Percentiles rank a stretch among this genome's conserved stretches.
Conservation (phyloP, 208 protist genomes). For the Trypanosoma cruzi region DNA sequence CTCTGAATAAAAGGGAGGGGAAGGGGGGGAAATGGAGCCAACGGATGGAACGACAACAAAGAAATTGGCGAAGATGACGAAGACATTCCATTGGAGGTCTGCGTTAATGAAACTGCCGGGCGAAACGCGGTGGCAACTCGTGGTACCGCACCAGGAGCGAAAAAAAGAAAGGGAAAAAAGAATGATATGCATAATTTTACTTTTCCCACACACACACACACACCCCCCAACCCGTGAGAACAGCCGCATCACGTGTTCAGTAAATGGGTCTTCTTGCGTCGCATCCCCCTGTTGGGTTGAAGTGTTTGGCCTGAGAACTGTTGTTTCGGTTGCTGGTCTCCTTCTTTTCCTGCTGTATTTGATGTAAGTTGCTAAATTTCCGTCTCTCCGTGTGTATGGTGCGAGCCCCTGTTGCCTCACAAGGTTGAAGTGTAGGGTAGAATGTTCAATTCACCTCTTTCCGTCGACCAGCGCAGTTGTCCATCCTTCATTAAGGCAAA, state of each 20-base stretch:
- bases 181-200: no score
- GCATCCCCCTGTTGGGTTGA: not conserved
- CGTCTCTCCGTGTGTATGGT: not conserved
- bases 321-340: not conserved
- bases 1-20: no score
- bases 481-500: not conserved
- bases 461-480: slow-evolving; percentile 9
- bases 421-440: not conserved
- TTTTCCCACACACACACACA: no score
- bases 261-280: not conserved
- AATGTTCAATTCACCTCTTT: slow-evolving; percentile 16
- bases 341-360: not conserved
- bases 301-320: not conserved
- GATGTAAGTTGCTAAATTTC: not conserved
- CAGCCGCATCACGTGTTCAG: not conserved
- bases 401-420: not conserved
- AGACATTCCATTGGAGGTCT: no score
- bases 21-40: no score
- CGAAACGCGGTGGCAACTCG: no score
- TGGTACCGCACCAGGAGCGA: no score
- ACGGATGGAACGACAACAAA: no score
- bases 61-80: no score
- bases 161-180: no score
- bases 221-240: not conserved
- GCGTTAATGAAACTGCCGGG: no score